Base-by-base conservation (phyloP, 169 alveolate genomes). In the Cryptosporidium sp. region DNA sequence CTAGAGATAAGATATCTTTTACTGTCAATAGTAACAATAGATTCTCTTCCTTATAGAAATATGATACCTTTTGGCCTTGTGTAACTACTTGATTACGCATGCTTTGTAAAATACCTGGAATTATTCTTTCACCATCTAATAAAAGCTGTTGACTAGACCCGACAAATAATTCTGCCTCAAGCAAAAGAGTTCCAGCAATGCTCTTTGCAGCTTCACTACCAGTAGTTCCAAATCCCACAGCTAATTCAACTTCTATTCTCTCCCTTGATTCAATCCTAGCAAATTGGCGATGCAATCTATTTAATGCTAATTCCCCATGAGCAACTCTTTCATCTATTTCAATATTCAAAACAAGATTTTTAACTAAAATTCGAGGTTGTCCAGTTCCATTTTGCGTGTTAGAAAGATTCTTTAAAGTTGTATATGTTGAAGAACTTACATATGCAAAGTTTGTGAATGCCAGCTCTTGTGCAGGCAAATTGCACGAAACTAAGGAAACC, bases 241-340 rank as follows among this genome's bases (percentile, higher is more conserved):
- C 85, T 44, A 86, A 48, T 62, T 86, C 89, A 58, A 92, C 68
- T 37, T 84, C 56, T n/a, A 92, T 58, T 52, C 8, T 61, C 69
- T 92, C 94, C 53, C 92, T 85, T 26, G 91, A 85, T 31, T 92
- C 93, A 9, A 92, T 92, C 45, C 70, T 58, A 10, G 93, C 92
- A 71, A 70, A 86, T 60, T 92, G 93, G 14, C 94, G 87, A 37
- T 92, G 94, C 51, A 92, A 86, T 39, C 92, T 92, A 52, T 92
- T 92, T 71, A 92, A 51, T 21, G 93, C 94, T 29, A 92, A 71
- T 70, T 92, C 94, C 16, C 92, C 94, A 51, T 61, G 65, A 21
- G 91, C 72, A n/a, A 92, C 91, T 72, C 92, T 69, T 10, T 65
- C 93, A 53, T 92, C 93, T 18, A 91, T 75, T 21, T 86, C 85